These are phyloP conservation scores for Agapanthus africanus DNA, from an alignment of 106 monocot genomes.

Conservation along the genomic window DNA sequence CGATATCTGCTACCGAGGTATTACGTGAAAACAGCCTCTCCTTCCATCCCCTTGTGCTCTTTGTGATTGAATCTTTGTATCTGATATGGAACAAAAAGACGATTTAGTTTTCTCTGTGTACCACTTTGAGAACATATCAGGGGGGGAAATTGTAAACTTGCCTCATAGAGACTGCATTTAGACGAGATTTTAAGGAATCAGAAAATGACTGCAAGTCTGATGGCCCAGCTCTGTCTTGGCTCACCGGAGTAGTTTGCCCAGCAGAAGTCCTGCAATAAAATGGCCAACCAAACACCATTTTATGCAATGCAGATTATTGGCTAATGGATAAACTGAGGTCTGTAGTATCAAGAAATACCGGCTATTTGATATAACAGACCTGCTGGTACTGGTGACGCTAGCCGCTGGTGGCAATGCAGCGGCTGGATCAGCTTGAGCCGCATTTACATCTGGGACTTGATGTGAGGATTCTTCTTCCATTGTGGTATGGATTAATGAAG, in stretches of 20 bases:
- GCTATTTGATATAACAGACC: constrained; percentile 18
- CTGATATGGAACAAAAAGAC: constrained; percentile 16
- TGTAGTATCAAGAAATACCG: constrained; percentile 13
- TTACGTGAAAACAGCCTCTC: constrained; percentile 72
- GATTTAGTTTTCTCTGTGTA: background rate
- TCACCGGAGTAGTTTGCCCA: constrained; percentile 44
- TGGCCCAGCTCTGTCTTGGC: constrained; percentile 61
- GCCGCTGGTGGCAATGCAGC: background rate
- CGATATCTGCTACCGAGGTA: constrained; percentile 41
- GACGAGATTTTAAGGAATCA: constrained; percentile 60
- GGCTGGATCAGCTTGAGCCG: constrained; percentile 16
- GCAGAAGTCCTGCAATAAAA: constrained; percentile 27
- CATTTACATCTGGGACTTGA: background rate
- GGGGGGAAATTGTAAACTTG: constrained; percentile 5
- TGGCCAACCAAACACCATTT: background rate
- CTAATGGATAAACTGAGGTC: background rate
- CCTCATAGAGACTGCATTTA: constrained; percentile 62
- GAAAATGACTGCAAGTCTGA: constrained; percentile 72
- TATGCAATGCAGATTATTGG: background rate
- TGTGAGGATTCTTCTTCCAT: constrained; percentile 10
- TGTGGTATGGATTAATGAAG: constrained; percentile 9
- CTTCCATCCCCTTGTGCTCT: constrained; percentile 76
- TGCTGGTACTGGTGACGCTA: constrained; percentile 9
- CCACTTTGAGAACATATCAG: background rate
- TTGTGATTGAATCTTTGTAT: constrained; percentile 75